Evolutionary conservation across 306 rosid genomes (phyloP).

Genomic region (Vicia sativa): DNA sequence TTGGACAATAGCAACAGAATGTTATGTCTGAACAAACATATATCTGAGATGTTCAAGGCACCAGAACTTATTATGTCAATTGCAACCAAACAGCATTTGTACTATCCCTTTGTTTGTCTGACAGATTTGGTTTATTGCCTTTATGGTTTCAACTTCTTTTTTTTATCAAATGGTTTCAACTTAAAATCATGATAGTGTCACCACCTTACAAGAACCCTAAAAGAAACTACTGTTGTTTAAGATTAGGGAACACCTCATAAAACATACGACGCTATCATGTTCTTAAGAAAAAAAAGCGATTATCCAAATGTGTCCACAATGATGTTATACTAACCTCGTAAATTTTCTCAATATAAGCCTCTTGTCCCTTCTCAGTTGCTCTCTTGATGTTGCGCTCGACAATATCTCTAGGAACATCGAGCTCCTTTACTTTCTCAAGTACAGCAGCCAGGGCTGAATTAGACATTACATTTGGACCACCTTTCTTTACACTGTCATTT

Average conservation of each 20-base stretch:
- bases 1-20: background rate
- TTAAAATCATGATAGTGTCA: slow-evolving; percentile 22
- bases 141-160: slow-evolving; percentile 15
- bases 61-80: slow-evolving; percentile 13
- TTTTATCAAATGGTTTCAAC: slow-evolving; percentile 14
- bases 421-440: slow-evolving; percentile 90
- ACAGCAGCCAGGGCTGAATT: slow-evolving; percentile 74
- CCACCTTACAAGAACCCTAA: slow-evolving; percentile 10
- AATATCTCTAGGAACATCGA: slow-evolving; percentile 89
- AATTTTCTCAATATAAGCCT: slow-evolving; percentile 82
- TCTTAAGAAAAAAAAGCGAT: slow-evolving; percentile 28
- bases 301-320: slow-evolving; percentile 11
- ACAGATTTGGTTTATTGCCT: slow-evolving; percentile 26
- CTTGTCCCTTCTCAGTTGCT: slow-evolving; percentile 94
- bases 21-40: slow-evolving; percentile 16
- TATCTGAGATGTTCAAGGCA: slow-evolving; percentile 24
- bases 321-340: slow-evolving; percentile 64
- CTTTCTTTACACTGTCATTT: slow-evolving; percentile 66
- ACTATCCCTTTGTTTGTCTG: background rate
- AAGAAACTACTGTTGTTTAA: slow-evolving; percentile 18
- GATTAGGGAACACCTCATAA: slow-evolving; percentile 13
- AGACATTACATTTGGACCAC: slow-evolving; percentile 76
- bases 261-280: slow-evolving; percentile 4
- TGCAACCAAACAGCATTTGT: slow-evolving; percentile 10
- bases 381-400: slow-evolving; percentile 85